Percentiles rank a stretch among this genome's conserved stretches.
phyloP scores from a whole-genome alignment of 495 filamentous ascomycete genomes.

The Pyrenula aspistea region DNA sequence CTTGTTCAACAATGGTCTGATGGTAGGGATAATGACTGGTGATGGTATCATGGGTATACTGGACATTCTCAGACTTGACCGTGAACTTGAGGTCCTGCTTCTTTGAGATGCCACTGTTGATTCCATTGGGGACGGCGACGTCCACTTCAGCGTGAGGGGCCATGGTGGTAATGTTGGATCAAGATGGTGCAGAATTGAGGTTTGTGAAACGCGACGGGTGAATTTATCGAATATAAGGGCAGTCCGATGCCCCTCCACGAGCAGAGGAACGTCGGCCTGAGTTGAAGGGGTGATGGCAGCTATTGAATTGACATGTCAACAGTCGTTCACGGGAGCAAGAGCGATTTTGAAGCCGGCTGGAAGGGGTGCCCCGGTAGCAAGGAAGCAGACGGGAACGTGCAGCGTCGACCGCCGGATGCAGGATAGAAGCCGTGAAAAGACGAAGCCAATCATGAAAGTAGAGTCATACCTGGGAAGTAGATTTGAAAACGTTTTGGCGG shows the following conservation, averaged over 20 bases:
- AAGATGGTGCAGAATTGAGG: conserved; percentile 15
- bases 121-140: conserved; percentile 38
- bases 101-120: neutral
- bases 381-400: neutral
- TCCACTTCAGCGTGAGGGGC: conserved; percentile 80
- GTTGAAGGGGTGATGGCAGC: conserved; percentile 95
- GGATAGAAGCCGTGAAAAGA: too few species aligned
- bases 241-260: conserved; percentile 78
- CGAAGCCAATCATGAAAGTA: too few species aligned
- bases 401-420: neutral
- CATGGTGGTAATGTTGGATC: conserved; percentile 40
- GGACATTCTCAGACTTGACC: conserved; percentile 85
- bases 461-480: conserved; percentile 73
- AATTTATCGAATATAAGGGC: conserved; percentile 50
- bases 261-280: conserved; percentile 88
- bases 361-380: neutral
- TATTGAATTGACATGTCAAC: conserved; percentile 19
- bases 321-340: neutral
- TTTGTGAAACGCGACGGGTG: conserved; percentile 18
- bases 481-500: conserved; percentile 84
- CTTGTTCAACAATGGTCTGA: conserved; percentile 68
- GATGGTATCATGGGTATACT: conserved; percentile 80
- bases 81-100: conserved; percentile 52
- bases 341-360: neutral
- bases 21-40: conserved; percentile 93